Conservation (phyloP, 2,329 filamentous ascomycete genomes). For the Fusarium coffeatum region DNA sequence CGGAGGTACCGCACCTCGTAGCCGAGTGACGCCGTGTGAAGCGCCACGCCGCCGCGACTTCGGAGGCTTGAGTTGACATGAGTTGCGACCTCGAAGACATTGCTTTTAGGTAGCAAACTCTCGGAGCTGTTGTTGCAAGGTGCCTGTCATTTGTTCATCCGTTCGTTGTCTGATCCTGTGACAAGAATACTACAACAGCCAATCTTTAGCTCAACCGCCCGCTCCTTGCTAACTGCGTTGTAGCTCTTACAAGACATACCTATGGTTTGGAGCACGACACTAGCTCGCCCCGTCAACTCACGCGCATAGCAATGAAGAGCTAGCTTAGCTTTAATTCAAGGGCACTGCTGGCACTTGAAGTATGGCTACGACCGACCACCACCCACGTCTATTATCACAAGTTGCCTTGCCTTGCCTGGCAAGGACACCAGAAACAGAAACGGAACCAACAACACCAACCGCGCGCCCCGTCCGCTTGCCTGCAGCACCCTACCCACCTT, state of each 20-base stretch:
- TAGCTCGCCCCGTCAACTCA: background rate
- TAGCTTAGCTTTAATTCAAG: slow-evolving; percentile 4
- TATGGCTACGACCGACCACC: background rate
- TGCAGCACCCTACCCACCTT: slow-evolving; percentile 20
- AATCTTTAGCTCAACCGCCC: background rate
- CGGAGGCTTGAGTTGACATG: background rate
- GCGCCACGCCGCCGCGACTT: slow-evolving; percentile 44
- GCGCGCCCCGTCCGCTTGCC: slow-evolving; percentile 39
- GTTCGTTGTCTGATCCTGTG: background rate
- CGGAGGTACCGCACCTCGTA: slow-evolving; percentile 27
- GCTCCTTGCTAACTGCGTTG: background rate
- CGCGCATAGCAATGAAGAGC: background rate
- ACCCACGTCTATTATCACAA: slow-evolving; percentile 2
- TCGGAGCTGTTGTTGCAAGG: background rate
- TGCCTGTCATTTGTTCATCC: background rate
- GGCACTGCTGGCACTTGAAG: background rate
- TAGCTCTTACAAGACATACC: background rate
- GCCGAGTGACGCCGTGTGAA: slow-evolving; percentile 44
- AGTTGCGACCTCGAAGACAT: slow-evolving; percentile 14
- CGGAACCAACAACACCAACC: slow-evolving; percentile 34
- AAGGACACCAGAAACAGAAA: slow-evolving; percentile 7
- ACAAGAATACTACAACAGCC: background rate
- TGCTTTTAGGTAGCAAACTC: background rate
- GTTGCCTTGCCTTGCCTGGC: slow-evolving; percentile 1
- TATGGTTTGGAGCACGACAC: background rate